These are phyloP conservation scores for Populus tremula DNA, from an alignment of 345 rosid species.

Conservation along the genomic window DNA sequence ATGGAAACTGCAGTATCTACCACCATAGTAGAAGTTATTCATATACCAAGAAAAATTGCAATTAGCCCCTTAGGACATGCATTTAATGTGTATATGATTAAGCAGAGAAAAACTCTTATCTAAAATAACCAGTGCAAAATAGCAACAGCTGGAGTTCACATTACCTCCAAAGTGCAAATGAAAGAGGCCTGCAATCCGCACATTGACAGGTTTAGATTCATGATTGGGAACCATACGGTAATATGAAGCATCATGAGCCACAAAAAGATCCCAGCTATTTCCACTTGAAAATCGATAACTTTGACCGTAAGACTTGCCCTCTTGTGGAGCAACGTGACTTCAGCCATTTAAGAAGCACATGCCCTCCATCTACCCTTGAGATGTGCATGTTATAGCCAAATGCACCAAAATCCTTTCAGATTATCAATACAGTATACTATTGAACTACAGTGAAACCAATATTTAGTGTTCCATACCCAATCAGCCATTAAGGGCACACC, in stretches of 20 bases:
- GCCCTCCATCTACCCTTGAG: not conserved
- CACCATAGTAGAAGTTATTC: not conserved
- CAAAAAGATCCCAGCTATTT: not conserved
- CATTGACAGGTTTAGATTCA: not conserved
- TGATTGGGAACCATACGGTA: not conserved
- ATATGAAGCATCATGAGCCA: not conserved
- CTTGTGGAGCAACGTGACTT: not conserved
- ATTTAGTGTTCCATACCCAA: not conserved
- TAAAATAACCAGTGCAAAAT: not conserved
- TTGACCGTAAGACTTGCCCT: not conserved
- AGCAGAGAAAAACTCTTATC: not conserved
- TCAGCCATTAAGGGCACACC: not conserved
- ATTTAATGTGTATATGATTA: not conserved
- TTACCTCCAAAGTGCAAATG: not conserved
- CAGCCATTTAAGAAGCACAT: not conserved
- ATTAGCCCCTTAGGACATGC: not conserved
- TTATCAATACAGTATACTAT: not conserved
- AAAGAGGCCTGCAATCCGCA: not conserved
- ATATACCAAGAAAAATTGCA: not conserved
- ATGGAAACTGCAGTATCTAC: not conserved
- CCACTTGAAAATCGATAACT: not conserved
- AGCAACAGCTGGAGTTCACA: not conserved
- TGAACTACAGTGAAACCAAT: not conserved
- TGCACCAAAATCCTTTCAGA: not conserved
- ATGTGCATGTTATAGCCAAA: not conserved